phyloP scores from a whole-genome alignment of 768 basidiomycete species.

The Leccinum ochraceum region DNA sequence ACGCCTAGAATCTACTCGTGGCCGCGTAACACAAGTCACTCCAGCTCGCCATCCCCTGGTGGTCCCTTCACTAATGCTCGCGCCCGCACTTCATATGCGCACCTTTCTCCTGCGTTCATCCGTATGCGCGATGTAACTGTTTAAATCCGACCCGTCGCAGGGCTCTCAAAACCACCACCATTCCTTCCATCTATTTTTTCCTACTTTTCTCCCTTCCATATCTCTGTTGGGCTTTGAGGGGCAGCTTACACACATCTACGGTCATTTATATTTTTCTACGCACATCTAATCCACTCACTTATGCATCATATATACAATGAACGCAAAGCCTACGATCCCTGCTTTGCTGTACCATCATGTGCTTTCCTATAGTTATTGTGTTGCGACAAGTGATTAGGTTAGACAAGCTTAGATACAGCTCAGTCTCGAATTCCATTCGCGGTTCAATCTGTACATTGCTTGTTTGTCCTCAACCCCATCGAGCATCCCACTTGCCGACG shows the following conservation, averaged over 20 bases:
- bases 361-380: conserved; percentile 32
- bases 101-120: conserved; percentile 49
- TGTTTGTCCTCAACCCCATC: conserved; percentile 39
- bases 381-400: conserved; percentile 35
- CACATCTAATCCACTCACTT: conserved; percentile 38
- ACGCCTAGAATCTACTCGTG: conserved; percentile 62
- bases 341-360: conserved; percentile 37
- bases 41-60: conserved; percentile 38
- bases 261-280: conserved; percentile 25
- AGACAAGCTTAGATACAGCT: conserved; percentile 19
- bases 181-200: background rate
- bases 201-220: conserved; percentile 9
- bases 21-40: conserved; percentile 38
- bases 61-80: conserved; percentile 56
- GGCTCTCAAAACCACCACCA: conserved; percentile 2
- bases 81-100: conserved; percentile 61
- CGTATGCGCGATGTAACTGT: conserved; percentile 44
- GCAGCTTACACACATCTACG: conserved; percentile 19
- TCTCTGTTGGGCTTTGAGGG: conserved; percentile 18
- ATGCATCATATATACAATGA: conserved; percentile 36
- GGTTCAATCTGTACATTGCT: background rate
- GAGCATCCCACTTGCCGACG: conserved; percentile 40
- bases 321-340: conserved; percentile 22
- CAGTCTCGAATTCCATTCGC: conserved; percentile 34
- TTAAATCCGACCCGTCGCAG: conserved; percentile 9